Conservation (phyloP, 2,329 filamentous ascomycete species). For the Rutstroemia sp. region DNA sequence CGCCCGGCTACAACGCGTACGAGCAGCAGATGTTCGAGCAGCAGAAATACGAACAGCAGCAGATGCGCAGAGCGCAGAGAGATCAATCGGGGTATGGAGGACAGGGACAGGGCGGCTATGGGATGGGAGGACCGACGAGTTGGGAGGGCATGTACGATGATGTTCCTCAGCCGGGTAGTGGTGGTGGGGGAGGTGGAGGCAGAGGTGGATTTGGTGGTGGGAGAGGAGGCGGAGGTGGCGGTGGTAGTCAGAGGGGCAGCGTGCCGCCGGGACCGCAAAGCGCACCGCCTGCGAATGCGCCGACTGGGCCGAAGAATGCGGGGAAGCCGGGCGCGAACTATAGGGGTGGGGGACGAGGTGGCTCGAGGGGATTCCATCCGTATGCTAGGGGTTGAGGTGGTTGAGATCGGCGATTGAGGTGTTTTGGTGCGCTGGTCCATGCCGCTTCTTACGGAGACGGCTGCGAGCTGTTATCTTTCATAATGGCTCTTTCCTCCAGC, state of each 20-base stretch:
- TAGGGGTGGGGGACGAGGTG: constrained; percentile 76
- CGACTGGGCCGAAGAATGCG: constrained; percentile 93
- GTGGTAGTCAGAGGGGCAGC: constrained; percentile 27
- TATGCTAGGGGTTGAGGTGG: constrained; percentile 42
- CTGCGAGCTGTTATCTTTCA: too few relatives aligned
- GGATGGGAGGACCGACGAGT: constrained; percentile 58
- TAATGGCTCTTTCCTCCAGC: too few relatives aligned
- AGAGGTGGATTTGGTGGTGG: constrained; percentile 32
- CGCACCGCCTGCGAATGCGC: constrained; percentile 70
- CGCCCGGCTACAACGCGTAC: constrained; percentile 44
- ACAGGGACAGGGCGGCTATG: constrained; percentile 31
- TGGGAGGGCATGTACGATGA: constrained; percentile 99
- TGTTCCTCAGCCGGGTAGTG: constrained; percentile 61
- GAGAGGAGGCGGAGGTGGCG: constrained; percentile 18
- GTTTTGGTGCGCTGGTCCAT: too few relatives aligned
- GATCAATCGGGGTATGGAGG: constrained; percentile 26
- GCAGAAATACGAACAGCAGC: constrained; percentile 66
- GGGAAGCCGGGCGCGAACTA: constrained; percentile 90
- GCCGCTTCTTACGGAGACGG: too few relatives aligned
- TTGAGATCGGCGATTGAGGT: too few relatives aligned
- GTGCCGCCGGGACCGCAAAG: constrained; percentile 34
- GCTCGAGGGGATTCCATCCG: constrained; percentile 71
- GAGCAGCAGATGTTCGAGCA: constrained; percentile 72
- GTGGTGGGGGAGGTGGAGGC: constrained; percentile 32
- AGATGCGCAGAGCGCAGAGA: constrained; percentile 41